These are phyloP conservation scores for Rhizopogon vinicolor DNA, from an alignment of 768 basidiomycete species.

Conservation along the genomic window DNA sequence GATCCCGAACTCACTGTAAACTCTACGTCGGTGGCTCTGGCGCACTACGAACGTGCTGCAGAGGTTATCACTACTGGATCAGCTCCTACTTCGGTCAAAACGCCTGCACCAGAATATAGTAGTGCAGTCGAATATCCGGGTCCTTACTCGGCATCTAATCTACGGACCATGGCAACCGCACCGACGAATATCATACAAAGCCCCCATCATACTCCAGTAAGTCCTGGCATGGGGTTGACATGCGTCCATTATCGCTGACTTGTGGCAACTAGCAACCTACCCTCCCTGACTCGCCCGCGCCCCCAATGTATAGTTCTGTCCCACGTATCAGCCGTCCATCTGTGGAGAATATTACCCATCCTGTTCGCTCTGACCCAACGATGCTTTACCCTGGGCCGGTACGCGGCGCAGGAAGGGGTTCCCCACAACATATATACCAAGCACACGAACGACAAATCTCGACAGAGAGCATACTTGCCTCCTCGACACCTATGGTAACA, in stretches of 20 bases:
- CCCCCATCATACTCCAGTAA: not conserved
- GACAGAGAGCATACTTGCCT: conserved; percentile 19
- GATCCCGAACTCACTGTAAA: conserved; percentile 7
- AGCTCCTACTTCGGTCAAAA: not conserved
- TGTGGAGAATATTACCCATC: conserved; percentile 16
- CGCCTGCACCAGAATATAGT: conserved; percentile 3
- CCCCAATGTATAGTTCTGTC: conserved; percentile 1
- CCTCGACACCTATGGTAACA: conserved; percentile 20
- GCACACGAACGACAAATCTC: conserved; percentile 21
- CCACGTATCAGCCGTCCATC: conserved; percentile 13
- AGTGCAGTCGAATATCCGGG: not conserved
- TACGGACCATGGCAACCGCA: not conserved
- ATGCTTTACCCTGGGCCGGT: conserved; percentile 34
- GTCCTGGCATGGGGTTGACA: not conserved
- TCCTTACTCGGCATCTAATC: not conserved
- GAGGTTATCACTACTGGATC: not conserved
- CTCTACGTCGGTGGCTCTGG: conserved; percentile 9
- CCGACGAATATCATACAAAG: not conserved
- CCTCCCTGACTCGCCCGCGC: not conserved
- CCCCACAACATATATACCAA: conserved; percentile 7
- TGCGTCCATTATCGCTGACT: not conserved
- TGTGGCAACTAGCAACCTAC: not conserved
- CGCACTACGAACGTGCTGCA: not conserved
- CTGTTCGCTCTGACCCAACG: conserved; percentile 19
- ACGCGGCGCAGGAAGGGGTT: conserved; percentile 29